Base-by-base conservation (phyloP, 345 rosid species). In the Physaria fendleri region DNA sequence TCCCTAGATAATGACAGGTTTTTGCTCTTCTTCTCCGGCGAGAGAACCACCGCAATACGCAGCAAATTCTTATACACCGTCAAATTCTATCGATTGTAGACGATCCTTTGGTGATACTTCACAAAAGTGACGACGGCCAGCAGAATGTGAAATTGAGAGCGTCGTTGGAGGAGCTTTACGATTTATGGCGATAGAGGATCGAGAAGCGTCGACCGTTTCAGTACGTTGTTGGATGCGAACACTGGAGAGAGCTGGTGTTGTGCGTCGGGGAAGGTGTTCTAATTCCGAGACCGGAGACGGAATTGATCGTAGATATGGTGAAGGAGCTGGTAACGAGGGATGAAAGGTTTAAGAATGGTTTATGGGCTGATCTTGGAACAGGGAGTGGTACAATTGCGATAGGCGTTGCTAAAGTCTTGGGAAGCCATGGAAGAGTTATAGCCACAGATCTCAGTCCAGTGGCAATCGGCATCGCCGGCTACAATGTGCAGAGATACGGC, bases 221-320 rank as follows among this genome's bases (percentile, higher is more conserved):
- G 80, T 93, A 89, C 48, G 56, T 87, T 0, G 95, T 87, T 1
- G 99, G 99, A 69, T 89, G 97, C 44, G 87, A 93, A 69, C 95
- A 93, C 47, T 89, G 97, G 97, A 75, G 94, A 77, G 90, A 89
- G 41, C 40, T 93, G 68, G 94, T 93, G 52, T 63, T 93, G 81
- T 50, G 82, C 24, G 95, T 93, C 6, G 81, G 85, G 60, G 95
- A 89, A 77, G 97, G 97, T 16, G 90, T 93, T 48, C 71, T 93
- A 59, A 89, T 93, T 71, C 99, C 99, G 4, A 76, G 97, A 69
- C 95, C 97, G 0, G 95, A 93, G 76, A 93, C 99, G 47, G 95
- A 85, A 62, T 24, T 81, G 66, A 63, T 93, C 46, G 75, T 85
- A 24, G 96, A 89, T 71, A 39, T 89, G 70, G 97, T 83, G 14